Percentiles rank a stretch among this genome's conserved stretches.
Evolutionary conservation across 371 early-diverging fungal species (phyloP).

Genomic region (Saksenaea vasiformis): DNA sequence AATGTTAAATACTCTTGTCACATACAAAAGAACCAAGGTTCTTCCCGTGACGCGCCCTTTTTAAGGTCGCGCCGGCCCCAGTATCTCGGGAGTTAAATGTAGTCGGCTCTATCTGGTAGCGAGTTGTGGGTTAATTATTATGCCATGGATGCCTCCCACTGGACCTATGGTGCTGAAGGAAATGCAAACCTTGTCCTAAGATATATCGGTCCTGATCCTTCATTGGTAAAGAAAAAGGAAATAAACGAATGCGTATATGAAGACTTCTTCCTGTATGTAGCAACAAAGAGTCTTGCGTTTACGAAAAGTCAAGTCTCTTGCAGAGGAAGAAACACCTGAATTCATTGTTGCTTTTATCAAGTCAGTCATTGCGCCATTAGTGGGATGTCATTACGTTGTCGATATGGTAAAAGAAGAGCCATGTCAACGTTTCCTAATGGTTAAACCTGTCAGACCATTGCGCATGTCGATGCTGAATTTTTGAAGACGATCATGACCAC

Average conservation of each 20-base stretch:
- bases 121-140: neutral
- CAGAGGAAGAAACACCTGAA: conserved; percentile 8
- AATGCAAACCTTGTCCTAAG: conserved; percentile 46
- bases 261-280: conserved; percentile 9
- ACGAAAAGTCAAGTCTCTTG: conserved; percentile 19
- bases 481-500: conserved; percentile 18
- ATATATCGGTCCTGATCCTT: conserved; percentile 29
- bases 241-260: neutral
- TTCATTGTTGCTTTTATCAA: conserved; percentile 27
- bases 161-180: conserved; percentile 53
- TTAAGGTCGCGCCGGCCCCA: conserved; percentile 13
- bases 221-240: conserved; percentile 32
- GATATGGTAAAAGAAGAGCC: conserved; percentile 29
- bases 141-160: conserved; percentile 17
- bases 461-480: conserved; percentile 24
- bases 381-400: conserved; percentile 39
- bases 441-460: conserved; percentile 28
- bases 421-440: neutral
- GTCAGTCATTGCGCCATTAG: conserved; percentile 31
- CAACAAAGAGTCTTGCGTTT: conserved; percentile 36
- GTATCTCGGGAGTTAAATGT: neutral
- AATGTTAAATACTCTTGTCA: conserved; percentile 38
- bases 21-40: conserved; percentile 15
- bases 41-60: conserved; percentile 51
- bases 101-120: neutral